Conservation (phyloP, 768 basidiomycete species). For the Macrolepiota dolichaula region DNA sequence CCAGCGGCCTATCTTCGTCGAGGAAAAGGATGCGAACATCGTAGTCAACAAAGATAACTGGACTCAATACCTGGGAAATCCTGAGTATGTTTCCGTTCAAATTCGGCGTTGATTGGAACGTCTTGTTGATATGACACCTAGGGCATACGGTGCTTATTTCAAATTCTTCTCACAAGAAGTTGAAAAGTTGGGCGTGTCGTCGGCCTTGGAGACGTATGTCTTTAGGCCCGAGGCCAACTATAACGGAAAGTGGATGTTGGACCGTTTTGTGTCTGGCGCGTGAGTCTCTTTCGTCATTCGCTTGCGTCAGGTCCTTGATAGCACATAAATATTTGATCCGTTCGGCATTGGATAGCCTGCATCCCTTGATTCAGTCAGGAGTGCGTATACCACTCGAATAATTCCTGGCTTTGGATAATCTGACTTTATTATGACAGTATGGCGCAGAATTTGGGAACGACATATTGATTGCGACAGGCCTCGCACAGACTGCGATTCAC, state of each 20-base stretch:
- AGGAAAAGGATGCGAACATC: slow-evolving; percentile 30
- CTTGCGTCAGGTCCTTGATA: neutral
- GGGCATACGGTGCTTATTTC: slow-evolving; percentile 35
- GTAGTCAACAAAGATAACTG: slow-evolving; percentile 44
- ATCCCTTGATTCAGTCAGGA: slow-evolving; percentile 57
- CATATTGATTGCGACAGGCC: slow-evolving; percentile 46
- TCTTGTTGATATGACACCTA: slow-evolving; percentile 13
- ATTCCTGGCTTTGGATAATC: neutral
- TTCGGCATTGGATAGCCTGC: slow-evolving; percentile 30
- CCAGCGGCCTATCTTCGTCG: slow-evolving; percentile 37
- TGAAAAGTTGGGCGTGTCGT: slow-evolving; percentile 29
- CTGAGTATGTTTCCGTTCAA: slow-evolving; percentile 30
- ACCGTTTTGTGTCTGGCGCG: slow-evolving; percentile 30
- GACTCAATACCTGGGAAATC: slow-evolving; percentile 45
- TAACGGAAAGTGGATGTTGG: slow-evolving; percentile 31
- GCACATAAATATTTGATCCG: neutral
- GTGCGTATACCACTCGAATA: slow-evolving; percentile 27
- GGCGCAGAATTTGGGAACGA: slow-evolving; percentile 51
- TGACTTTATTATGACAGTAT: slow-evolving; percentile 30
- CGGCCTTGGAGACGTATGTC: slow-evolving; percentile 45
- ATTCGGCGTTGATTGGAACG: neutral
- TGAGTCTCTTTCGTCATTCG: slow-evolving; percentile 20
- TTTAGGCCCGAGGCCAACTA: slow-evolving; percentile 35
- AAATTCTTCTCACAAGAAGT: slow-evolving; percentile 40
- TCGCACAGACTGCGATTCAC: slow-evolving; percentile 50